Evolutionary conservation across 345 rosid genomes (phyloP), one percentile per base, ranked within the genome.

Genomic region (Xanthoceras sorbifolium): DNA sequence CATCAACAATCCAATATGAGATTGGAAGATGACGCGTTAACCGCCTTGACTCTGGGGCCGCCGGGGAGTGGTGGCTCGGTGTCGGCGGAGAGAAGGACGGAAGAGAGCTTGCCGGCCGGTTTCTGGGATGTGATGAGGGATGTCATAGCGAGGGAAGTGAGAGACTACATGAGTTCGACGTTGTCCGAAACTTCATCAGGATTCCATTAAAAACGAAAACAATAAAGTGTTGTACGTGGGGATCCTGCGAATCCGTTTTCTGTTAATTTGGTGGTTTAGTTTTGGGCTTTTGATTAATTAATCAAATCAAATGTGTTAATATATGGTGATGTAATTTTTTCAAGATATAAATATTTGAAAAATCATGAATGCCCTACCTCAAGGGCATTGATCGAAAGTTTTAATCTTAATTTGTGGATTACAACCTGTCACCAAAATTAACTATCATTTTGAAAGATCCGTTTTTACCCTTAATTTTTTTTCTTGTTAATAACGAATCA

Each of bases 81-180:
- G 42, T 55, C 6, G 60, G 73, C 54, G 67, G 72, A 32, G 73
- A 77, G 74, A 61, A 57, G 59, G 38, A 54, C 61, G 64, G 84
- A 81, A 60, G 85, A 83, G 69, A 76, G 76, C 38, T 31, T 84
- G 59, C 89, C 89, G 60, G 78, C 73, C 20, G 94, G 86, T 67
- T 90, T 90, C 73, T 89, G 92, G 94, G 92, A 90, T 70, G 85
- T 1, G 80, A 88, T 88, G 94, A 87, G 87, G 76, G 77, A 77
- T 76, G 92, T 90, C 77, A 90, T 90, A 31, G 92, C 94, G 14
- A 88, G 82, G 78, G 94, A 90, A 82, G 94, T 90, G 46, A 84
- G 87, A 69, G 92, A 90, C 3, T 88, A 79, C 22, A 83, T 90
- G 81, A 84, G 78, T 60, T 87, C 90, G 10, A 70, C 82, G 9